These are phyloP conservation scores for Herpotrichia juniperi DNA, from an alignment of 2,329 filamentous ascomycete species.

Conservation along the genomic window DNA sequence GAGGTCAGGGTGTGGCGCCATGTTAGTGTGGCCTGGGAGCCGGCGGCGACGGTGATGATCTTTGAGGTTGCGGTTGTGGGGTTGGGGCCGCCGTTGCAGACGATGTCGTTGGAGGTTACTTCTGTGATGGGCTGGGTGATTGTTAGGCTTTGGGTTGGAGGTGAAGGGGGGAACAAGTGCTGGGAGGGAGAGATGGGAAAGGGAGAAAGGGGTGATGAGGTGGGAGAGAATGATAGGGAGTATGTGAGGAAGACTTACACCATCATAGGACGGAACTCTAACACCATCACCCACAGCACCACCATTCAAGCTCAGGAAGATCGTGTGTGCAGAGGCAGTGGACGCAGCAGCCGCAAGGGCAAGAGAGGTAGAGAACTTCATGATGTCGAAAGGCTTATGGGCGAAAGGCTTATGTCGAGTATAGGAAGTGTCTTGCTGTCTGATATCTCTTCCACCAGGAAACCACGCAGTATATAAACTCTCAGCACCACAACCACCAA, in stretches of 20 bases:
- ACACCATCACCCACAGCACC: slow-evolving; percentile 57
- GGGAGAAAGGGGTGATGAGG: background rate
- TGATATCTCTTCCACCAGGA: too few species aligned
- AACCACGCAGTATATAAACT: background rate
- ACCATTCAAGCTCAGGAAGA: slow-evolving; percentile 57
- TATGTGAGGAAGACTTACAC: slow-evolving; percentile 27
- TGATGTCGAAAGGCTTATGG: slow-evolving; percentile 4
- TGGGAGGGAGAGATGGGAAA: slow-evolving; percentile 1
- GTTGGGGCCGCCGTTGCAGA: slow-evolving; percentile 65
- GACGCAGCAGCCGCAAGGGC: slow-evolving; percentile 34
- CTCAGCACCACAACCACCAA: background rate
- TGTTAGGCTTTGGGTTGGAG: slow-evolving; percentile 40
- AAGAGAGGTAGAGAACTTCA: slow-evolving; percentile 36
- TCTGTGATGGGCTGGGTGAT: slow-evolving; percentile 56
- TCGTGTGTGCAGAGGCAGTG: slow-evolving; percentile 55
- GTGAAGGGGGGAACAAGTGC: background rate
- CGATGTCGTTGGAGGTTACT: slow-evolving; percentile 60
- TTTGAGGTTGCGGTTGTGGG: slow-evolving; percentile 43
- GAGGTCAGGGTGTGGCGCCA: slow-evolving; percentile 63
- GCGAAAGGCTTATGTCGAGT: too few species aligned
- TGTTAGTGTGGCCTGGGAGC: slow-evolving; percentile 58
- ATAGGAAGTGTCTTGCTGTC: too few species aligned
- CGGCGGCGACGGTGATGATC: slow-evolving; percentile 50
- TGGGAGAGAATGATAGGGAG: background rate
- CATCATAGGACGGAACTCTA: slow-evolving; percentile 53